Percentiles rank a stretch among this genome's conserved stretches.
These are phyloP conservation scores for Xylariaceae sp. DNA, from an alignment of 2,329 filamentous ascomycete genomes.

Conservation along the genomic window DNA sequence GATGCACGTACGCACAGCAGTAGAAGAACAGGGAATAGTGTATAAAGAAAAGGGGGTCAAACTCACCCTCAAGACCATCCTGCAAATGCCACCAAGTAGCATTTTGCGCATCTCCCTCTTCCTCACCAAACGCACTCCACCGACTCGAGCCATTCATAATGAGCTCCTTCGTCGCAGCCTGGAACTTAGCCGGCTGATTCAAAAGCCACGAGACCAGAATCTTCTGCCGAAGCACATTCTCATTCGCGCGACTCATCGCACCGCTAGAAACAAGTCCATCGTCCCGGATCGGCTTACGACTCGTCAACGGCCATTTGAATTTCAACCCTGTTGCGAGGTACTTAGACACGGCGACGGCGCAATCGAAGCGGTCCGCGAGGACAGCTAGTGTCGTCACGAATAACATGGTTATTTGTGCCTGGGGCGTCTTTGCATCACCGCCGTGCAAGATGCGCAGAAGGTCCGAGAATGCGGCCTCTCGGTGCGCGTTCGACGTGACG, in stretches of 20 bases:
- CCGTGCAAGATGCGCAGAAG: conserved; percentile 63
- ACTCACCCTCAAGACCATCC: conserved; percentile 58
- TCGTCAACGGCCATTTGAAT: conserved; percentile 51
- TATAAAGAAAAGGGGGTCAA: neutral
- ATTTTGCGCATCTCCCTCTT: conserved; percentile 23
- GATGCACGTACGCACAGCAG: conserved; percentile 7
- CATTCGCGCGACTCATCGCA: conserved; percentile 41
- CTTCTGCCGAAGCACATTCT: conserved; percentile 65
- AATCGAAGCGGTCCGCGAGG: conserved; percentile 69
- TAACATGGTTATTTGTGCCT: conserved; percentile 47
- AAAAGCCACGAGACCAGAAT: conserved; percentile 62
- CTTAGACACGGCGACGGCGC: conserved; percentile 48
- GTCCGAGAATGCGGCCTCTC: conserved; percentile 60
- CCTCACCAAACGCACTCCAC: conserved; percentile 44
- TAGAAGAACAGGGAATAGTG: neutral
- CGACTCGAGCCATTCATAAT: conserved; percentile 59
- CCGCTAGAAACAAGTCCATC: conserved; percentile 33
- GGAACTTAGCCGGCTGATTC: conserved; percentile 56
- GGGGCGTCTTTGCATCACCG: conserved; percentile 34
- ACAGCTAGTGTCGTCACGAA: conserved; percentile 64
- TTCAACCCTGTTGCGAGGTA: conserved; percentile 47
- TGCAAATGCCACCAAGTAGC: conserved; percentile 69
- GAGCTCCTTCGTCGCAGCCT: conserved; percentile 58
- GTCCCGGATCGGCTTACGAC: conserved; percentile 34
- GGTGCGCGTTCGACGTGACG: conserved; percentile 54